Base-by-base conservation (phyloP, 352 stramenopile species). In the Phytophthora podocarpi region DNA sequence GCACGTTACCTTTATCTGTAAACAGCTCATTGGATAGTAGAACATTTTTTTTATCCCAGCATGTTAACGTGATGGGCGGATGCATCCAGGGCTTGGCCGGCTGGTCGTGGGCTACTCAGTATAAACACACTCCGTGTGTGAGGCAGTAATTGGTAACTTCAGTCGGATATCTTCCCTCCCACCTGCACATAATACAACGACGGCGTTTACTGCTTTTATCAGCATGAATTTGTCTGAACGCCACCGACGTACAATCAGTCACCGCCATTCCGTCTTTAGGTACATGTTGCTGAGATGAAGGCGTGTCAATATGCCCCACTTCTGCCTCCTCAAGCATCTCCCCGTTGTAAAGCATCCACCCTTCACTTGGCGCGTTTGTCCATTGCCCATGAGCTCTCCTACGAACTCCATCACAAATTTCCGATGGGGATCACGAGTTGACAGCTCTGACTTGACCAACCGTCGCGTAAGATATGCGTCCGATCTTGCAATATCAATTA, bases 1-100 rank as follows among this genome's bases (percentile, higher is more conserved):
- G 13, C 13, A 56, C 34, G 10, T 55, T 55, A 8, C 34, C 24
- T 20, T 35, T 47, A 15, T 32, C n/a, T n/a, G n/a, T n/a, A n/a
- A n/a, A n/a, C 35, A 5, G 34, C 31, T 16, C 32, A 11, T 28
- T 57, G 35, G 48, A 15, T 47, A 57, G 48, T 56, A 46, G 10
- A 56, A 36, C 27, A 30, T 21, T 3, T 57, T 21, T 39, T 18
- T 57, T 57, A 37, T 57, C 35, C 35, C 49, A 57, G 24, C 49
- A 57, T 13, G 35, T 58, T 32, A 21, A 32, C 1, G 49, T 36
- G 2, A 13, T 36, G 0, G 2, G 12, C 3, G 24, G 34, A 12
- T 24, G 30, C n/a, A 56, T 56, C 32, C 23, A 56, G 0, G 48
- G 24, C 23, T 41, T 15, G 4, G n/a, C 42, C 5, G 42, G 42